Evolutionary conservation across 495 filamentous ascomycete species (phyloP), one percentile per base, ranked within the genome.

Genomic region (Saxophila tyrrhenica): DNA sequence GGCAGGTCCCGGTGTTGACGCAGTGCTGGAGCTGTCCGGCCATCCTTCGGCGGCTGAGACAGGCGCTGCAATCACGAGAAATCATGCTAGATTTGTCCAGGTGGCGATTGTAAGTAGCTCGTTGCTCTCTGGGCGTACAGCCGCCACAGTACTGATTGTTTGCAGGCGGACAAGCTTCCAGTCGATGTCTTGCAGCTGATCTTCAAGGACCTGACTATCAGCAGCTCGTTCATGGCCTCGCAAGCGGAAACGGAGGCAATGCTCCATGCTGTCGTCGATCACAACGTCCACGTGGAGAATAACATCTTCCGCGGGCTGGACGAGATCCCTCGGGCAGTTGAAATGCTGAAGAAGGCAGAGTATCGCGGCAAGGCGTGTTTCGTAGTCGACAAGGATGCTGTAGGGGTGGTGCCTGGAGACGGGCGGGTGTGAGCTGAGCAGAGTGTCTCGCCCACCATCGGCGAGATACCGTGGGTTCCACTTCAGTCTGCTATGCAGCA

Each of bases 71-170:
- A 67, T 77, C 5, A 80, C 78, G 7, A 75, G 65, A 53, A 72
- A 73, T 69, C 78, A 80, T 62, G 78, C 77, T 13, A 65, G 65
- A 2, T 61, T 80, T 44, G 64, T 82, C 13, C 76, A 80, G 65
- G 72, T 81, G 32, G 76, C 77, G 22, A 44, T 44, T 44, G 41
- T 44, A 17, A 44, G 41, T 44, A 35, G 29, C 29, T 35, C 13
- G 29, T 35, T 35, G 29, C 5, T 35, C 7, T 5, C 13, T 35
- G 29, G 5, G 29, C 13, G 13, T 7, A 13, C 5, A 13, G 13
- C 5, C 13, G 29, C 29, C 13, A 13, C 5, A 35, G 5, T 35
- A 35, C 29, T 35, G 29, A 35, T 13, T 5, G 13, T 35, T 5
- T 17, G 19, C 77, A 76, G 68, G 71, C 70, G 13, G 51, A 71